phyloP scores from a whole-genome alignment of 495 filamentous ascomycete species.

The Tuber borchii region DNA sequence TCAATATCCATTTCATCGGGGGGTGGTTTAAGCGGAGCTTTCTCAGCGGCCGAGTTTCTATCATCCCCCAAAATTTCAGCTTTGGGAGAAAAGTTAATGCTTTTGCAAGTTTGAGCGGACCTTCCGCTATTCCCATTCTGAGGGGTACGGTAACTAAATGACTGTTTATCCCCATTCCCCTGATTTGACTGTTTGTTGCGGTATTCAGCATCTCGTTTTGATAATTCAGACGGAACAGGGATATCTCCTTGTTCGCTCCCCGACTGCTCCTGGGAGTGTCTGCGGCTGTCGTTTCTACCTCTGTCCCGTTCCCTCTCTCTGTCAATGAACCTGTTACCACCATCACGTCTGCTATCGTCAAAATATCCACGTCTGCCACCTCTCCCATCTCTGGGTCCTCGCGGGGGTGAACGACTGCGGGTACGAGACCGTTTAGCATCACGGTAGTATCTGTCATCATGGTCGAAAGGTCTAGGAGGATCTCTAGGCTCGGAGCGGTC shows the following conservation, averaged over 20 bases:
- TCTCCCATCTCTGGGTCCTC: constrained; percentile 45
- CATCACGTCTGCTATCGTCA: constrained; percentile 39
- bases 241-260: constrained; percentile 61
- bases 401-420: constrained; percentile 60
- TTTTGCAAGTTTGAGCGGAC: constrained; percentile 21
- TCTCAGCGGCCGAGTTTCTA: constrained; percentile 33
- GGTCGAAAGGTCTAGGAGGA: constrained; percentile 23
- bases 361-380: constrained; percentile 40
- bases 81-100: constrained; percentile 9
- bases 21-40: constrained; percentile 40
- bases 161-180: constrained; percentile 8
- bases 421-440: constrained; percentile 60
- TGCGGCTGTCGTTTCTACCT: constrained; percentile 39
- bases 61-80: constrained; percentile 27
- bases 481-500: constrained; percentile 37
- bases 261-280: constrained; percentile 54
- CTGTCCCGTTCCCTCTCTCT: constrained; percentile 33
- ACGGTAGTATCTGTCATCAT: constrained; percentile 44
- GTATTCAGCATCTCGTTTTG: constrained; percentile 46
- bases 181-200: constrained; percentile 45
- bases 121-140: constrained; percentile 34
- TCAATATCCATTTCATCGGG: constrained; percentile 43
- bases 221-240: constrained; percentile 50
- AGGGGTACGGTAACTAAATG: constrained; percentile 20
- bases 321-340: constrained; percentile 35